Percentiles rank a stretch among this genome's conserved stretches.
These are phyloP conservation scores for Ramaria sp. DNA, from an alignment of 768 basidiomycete genomes.

Conservation along the genomic window DNA sequence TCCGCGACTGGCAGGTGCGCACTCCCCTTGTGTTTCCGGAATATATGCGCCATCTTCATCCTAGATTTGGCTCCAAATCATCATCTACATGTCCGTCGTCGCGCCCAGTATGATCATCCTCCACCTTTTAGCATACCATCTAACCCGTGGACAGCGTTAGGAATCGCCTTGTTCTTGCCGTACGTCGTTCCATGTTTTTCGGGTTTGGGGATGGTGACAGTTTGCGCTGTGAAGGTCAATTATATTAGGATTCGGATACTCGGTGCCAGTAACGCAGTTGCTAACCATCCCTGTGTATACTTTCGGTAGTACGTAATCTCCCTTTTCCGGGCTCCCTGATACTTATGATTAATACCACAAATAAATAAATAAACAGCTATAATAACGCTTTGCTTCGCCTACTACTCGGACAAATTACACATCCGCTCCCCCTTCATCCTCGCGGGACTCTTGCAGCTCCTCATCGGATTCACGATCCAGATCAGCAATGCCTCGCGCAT, in stretches of 20 bases:
- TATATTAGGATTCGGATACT: conserved; percentile 51
- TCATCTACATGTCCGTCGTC: conserved; percentile 48
- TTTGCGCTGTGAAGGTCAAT: conserved; percentile 34
- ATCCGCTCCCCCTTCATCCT: conserved; percentile 53
- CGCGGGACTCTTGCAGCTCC: conserved; percentile 35
- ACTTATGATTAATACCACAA: neutral
- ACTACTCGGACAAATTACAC: conserved; percentile 45
- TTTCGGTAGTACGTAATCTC: conserved; percentile 41
- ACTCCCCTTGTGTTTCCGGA: neutral
- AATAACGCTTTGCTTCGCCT: conserved; percentile 36
- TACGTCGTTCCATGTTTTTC: conserved; percentile 26
- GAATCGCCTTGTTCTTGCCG: conserved; percentile 63
- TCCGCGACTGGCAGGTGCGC: conserved; percentile 53
- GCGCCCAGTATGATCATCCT: conserved; percentile 38
- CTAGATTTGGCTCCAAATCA: conserved; percentile 41
- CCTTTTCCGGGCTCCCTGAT: neutral
- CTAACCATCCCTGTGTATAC: conserved; percentile 61
- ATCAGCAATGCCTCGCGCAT: conserved; percentile 40
- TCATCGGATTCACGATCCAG: conserved; percentile 55
- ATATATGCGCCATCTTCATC: neutral
- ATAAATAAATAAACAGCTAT: conserved; percentile 35
- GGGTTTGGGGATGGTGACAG: neutral
- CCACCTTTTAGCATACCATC: neutral
- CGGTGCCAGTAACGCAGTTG: conserved; percentile 45
- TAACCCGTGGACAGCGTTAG: conserved; percentile 35